Conservation (phyloP, 371 early-diverging fungal species). For the Actinomortierella wolfii region DNA sequence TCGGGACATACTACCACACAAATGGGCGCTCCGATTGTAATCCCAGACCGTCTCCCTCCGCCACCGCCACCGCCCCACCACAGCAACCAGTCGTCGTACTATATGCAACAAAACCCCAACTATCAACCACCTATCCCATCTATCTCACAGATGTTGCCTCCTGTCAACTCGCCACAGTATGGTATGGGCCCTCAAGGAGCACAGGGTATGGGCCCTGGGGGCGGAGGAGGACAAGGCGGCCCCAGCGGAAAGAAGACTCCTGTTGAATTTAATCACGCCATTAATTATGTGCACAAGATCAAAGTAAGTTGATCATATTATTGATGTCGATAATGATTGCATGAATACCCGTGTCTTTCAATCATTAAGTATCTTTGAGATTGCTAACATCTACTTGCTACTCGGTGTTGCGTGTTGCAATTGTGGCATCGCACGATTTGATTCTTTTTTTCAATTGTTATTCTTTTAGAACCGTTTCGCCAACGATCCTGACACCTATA, state of each 20-base stretch:
- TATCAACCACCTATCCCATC: constrained; percentile 43
- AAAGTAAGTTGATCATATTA: constrained; percentile 57
- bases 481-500: constrained; percentile 89
- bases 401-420: background rate
- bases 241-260: constrained; percentile 52
- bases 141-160: constrained; percentile 46
- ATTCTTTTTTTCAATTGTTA: constrained; percentile 8
- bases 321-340: background rate
- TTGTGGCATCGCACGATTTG: background rate
- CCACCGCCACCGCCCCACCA: constrained; percentile 39
- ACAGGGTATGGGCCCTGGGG: constrained; percentile 33
- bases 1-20: constrained; percentile 71
- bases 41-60: constrained; percentile 43
- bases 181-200: constrained; percentile 34
- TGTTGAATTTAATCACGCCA: constrained; percentile 93
- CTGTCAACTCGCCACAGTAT: constrained; percentile 42
- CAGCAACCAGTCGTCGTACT: constrained; percentile 31
- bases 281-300: constrained; percentile 95
- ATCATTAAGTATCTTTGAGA: background rate
- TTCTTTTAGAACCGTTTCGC: constrained; percentile 76
- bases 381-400: background rate
- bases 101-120: constrained; percentile 37
- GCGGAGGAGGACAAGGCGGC: constrained; percentile 38
- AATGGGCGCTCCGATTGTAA: constrained; percentile 50
- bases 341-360: background rate